Evolutionary conservation across 2,329 filamentous ascomycete genomes (phyloP).

Genomic region (Rhexocercosporidium sp.): DNA sequence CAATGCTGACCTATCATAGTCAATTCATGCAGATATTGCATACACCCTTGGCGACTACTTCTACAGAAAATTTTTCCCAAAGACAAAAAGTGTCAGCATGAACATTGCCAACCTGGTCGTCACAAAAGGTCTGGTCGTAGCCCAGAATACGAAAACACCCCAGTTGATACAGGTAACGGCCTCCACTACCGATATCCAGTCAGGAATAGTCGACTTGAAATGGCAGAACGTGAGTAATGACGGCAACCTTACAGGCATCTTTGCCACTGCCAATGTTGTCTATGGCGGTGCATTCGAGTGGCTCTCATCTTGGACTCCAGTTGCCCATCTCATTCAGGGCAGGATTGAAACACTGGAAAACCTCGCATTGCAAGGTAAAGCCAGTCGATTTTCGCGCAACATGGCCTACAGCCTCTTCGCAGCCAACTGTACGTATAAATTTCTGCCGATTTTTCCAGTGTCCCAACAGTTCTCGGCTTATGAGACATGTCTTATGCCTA

Average conservation of each 20-base stretch:
- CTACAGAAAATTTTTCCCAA: constrained; percentile 48
- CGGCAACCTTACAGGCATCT: neutral
- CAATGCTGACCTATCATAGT: constrained; percentile 25
- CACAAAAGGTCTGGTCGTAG: constrained; percentile 42
- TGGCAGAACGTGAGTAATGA: constrained; percentile 45
- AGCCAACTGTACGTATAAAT: constrained; percentile 26
- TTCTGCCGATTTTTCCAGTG: no score
- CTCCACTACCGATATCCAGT: constrained; percentile 44
- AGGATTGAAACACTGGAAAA: constrained; percentile 47
- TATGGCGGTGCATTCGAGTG: constrained; percentile 4
- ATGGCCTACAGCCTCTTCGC: constrained; percentile 33
- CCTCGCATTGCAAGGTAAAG: constrained; percentile 58
- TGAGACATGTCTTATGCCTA: no score
- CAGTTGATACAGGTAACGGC: constrained; percentile 43
- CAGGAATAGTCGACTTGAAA: constrained; percentile 47
- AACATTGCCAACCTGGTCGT: constrained; percentile 48
- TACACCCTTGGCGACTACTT: constrained; percentile 62
- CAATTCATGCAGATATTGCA: constrained; percentile 65
- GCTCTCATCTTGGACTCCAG: constrained; percentile 14
- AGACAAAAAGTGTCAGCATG: constrained; percentile 42
- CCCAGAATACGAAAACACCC: constrained; percentile 38
- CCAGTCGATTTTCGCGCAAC: constrained; percentile 61
- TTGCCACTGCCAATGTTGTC: constrained; percentile 22
- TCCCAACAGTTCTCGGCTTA: no score
- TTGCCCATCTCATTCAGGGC: constrained; percentile 23